Percentiles rank a stretch among this genome's conserved stretches.
Conservation (phyloP, 2,329 filamentous ascomycete genomes). For the Coleophoma cylindrospora region DNA sequence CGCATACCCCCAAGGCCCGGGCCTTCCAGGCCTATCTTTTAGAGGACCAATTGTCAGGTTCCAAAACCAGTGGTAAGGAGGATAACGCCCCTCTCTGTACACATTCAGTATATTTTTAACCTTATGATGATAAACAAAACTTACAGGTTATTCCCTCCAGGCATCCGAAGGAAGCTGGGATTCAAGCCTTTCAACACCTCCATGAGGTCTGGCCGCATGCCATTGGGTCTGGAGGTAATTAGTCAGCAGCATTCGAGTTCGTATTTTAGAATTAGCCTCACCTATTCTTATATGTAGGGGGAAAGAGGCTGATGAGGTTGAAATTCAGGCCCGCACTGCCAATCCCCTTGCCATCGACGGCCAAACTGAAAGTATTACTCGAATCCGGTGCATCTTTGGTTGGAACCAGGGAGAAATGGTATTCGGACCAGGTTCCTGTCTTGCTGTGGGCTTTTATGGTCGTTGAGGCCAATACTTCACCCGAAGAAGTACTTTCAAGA, state of each 20-base stretch:
- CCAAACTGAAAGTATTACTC: conserved; percentile 45
- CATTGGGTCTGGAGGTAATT: conserved; percentile 34
- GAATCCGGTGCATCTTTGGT: conserved; percentile 15
- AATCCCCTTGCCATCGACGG: conserved; percentile 44
- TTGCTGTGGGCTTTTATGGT: conserved; percentile 10
- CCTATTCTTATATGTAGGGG: conserved; percentile 52
- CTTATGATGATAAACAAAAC: conserved; percentile 16
- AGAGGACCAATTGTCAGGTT: conserved; percentile 34
- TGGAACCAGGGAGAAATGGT: conserved; percentile 14
- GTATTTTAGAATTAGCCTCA: too few species aligned
- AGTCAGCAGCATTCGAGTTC: too few species aligned
- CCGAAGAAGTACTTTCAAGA: conserved; percentile 11
- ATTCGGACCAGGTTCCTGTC: conserved; percentile 16
- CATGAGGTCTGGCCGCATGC: conserved; percentile 49
- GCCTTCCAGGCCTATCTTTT: conserved; percentile 24
- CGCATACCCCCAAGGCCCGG: conserved; percentile 36
- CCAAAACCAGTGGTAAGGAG: conserved; percentile 24
- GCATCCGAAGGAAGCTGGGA: conserved; percentile 57
- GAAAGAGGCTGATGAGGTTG: conserved; percentile 54
- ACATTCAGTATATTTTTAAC: conserved; percentile 21
- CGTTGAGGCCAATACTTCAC: conserved; percentile 12
- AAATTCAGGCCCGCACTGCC: conserved; percentile 42
- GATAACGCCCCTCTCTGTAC: conserved; percentile 12
- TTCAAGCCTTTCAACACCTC: conserved; percentile 46
- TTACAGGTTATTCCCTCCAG: conserved; percentile 57